Evolutionary conservation across 768 basidiomycete genomes (phyloP).

Genomic region (Crepidotus variabilis): DNA sequence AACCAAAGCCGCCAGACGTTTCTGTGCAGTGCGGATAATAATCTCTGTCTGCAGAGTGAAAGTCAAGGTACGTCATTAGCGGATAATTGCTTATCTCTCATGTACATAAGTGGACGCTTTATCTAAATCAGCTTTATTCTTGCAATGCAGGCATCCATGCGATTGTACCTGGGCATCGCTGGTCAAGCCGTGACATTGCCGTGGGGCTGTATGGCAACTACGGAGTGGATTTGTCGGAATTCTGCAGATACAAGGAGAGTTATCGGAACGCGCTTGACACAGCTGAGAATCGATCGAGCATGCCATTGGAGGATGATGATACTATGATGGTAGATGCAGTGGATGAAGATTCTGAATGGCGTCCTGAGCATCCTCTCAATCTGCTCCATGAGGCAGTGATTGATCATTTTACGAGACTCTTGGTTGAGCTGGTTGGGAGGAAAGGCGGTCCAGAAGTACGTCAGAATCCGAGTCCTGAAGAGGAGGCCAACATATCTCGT

Average conservation of each 20-base stretch:
- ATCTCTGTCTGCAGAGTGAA: slow-evolving; percentile 47
- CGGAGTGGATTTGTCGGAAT: slow-evolving; percentile 29
- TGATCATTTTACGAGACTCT: slow-evolving; percentile 61
- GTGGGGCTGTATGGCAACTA: slow-evolving; percentile 36
- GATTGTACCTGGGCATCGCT: slow-evolving; percentile 32
- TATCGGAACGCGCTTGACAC: slow-evolving; percentile 25
- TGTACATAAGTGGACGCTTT: background rate
- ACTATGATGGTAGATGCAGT: slow-evolving; percentile 67
- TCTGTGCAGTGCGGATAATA: slow-evolving; percentile 67
- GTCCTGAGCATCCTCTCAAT: slow-evolving; percentile 58
- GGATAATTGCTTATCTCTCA: slow-evolving; percentile 6
- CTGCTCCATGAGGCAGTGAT: slow-evolving; percentile 65
- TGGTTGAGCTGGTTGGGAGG: slow-evolving; percentile 53
- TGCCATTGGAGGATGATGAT: slow-evolving; percentile 21
- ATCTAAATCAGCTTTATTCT: background rate
- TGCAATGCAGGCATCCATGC: slow-evolving; percentile 28
- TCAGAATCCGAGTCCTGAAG: slow-evolving; percentile 21
- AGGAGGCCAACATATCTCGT: slow-evolving; percentile 39
- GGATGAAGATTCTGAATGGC: slow-evolving; percentile 25
- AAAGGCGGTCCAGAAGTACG: slow-evolving; percentile 47
- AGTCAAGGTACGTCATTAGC: slow-evolving; percentile 21
- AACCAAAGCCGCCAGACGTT: slow-evolving; percentile 43
- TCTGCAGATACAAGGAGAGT: slow-evolving; percentile 37
- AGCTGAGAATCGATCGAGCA: slow-evolving; percentile 4
- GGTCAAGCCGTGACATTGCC: slow-evolving; percentile 54